A percentile compares a stretch with the other conserved stretches of the same genome.
These are phyloP conservation scores for Globisporangium viniferum DNA, from an alignment of 352 stramenopile genomes.

Conservation along the genomic window DNA sequence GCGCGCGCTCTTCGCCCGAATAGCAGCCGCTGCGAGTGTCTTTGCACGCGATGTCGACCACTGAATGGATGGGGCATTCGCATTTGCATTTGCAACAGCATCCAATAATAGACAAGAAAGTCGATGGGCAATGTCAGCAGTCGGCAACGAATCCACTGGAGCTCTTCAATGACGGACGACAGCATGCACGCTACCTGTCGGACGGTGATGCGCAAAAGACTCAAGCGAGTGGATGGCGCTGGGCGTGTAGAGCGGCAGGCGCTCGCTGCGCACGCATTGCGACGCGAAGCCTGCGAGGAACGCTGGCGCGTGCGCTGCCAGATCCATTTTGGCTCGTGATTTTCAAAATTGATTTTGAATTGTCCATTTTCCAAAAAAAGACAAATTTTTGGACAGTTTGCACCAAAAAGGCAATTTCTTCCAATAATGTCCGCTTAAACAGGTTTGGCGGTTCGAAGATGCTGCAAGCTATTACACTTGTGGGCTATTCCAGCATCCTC, in stretches of 20 bases:
- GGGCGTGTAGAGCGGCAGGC: slow-evolving; percentile 27
- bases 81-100: not conserved
- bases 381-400: too few relatives aligned
- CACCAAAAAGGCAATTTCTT: too few relatives aligned
- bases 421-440: too few relatives aligned
- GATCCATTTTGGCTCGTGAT: slow-evolving; percentile 2
- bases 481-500: not conserved
- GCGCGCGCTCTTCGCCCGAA: slow-evolving; percentile 46
- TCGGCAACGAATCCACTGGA: not conserved
- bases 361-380: too few relatives aligned
- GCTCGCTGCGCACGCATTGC: slow-evolving; percentile 29
- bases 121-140: not conserved
- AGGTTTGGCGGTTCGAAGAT: too few relatives aligned
- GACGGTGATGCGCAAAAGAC: slow-evolving; percentile 30
- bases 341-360: too few relatives aligned
- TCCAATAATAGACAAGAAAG: not conserved
- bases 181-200: slow-evolving; percentile 26
- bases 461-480: not conserved
- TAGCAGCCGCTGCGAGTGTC: slow-evolving; percentile 40
- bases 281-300: slow-evolving; percentile 28
- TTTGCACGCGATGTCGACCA: slow-evolving; percentile 81
- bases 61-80: slow-evolving; percentile 18
- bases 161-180: not conserved
- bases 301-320: slow-evolving; percentile 13
- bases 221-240: slow-evolving; percentile 15